Base-by-base conservation (phyloP, 1,284 basidiomycete species). In the Coniferiporia weirii region DNA sequence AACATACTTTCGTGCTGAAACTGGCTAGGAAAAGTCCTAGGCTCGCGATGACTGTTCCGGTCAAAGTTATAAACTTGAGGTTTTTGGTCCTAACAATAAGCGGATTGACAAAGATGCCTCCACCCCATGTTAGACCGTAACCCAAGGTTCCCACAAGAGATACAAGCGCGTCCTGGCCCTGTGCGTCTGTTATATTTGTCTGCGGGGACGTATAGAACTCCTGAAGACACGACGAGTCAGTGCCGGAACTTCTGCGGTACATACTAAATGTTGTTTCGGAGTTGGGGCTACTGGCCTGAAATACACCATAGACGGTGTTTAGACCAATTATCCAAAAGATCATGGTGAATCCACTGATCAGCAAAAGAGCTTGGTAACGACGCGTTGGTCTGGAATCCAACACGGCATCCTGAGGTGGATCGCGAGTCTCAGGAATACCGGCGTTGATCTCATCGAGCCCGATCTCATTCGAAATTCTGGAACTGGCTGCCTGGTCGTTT, bases 111-210 rank as follows among this genome's bases (percentile, higher is more conserved):
- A 75, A 75, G 53, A 79, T 75, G 46, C 76, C 71, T 20, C 77
- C 77, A 60, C 76, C 76, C 77, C 77, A 79, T 0, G 76, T 78
- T 22, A 78, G 66, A 1, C 77, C 75, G 38, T 73, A 73, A 2
- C 76, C 77, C 38, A 78, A 69, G 1, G 76, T 76, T 1, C 77
- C 77, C 1, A 78, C 72, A 2, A 78, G 68, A 0, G 77, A 73
- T 0, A 77, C 72, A 2, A 78, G 65, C 4, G 76, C 74, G 60
- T 78, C 77, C 57, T 74, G 72, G 0, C 70, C 72, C 52, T 67
- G 60, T 5, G 71, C 74, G 54, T 71, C 73, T 1, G 58, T 48
- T 36, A 79, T 75, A 47, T 71, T 75, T 32, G 68, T 74, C 19
- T 67, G 61, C 1, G 68, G 55, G 0, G 76, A 78, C 0, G 77